Percentiles rank a stretch among this genome's conserved stretches.
These are phyloP conservation scores for Tanacetum coccineum DNA, from an alignment of 129 eudicot species.

Conservation along the genomic window DNA sequence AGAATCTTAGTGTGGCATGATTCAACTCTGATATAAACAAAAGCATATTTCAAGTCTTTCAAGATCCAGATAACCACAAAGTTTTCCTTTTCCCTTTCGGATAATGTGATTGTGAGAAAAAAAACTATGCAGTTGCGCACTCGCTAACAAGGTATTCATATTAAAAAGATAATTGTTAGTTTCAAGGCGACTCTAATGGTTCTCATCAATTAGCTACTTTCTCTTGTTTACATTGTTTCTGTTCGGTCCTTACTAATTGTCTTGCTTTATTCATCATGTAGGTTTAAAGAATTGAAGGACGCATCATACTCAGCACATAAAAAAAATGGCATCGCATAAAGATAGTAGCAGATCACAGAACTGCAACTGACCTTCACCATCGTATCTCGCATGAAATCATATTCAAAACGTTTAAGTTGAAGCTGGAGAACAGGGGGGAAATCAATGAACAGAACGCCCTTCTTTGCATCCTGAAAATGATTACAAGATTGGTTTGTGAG, in stretches of 20 bases:
- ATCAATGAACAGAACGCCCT: conserved; percentile 90
- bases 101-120: conserved; percentile 3
- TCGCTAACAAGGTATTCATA: neutral
- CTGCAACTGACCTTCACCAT: conserved; percentile 84
- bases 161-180: neutral
- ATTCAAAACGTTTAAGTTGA: conserved; percentile 90
- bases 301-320: conserved; percentile 11
- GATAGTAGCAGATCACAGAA: neutral
- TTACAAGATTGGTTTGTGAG: conserved; percentile 13
- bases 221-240: conserved; percentile 6
- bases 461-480: conserved; percentile 82
- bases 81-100: neutral
- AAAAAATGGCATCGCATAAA: conserved; percentile 6
- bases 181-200: conserved; percentile 5
- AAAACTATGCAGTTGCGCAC: neutral
- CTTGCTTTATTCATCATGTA: neutral
- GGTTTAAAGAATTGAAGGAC: neutral
- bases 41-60: too few relatives aligned
- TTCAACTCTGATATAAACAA: too few relatives aligned
- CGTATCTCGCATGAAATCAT: conserved; percentile 91
- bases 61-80: too few relatives aligned
- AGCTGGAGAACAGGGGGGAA: conserved; percentile 99
- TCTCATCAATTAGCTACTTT: neutral
- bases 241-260: neutral
- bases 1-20: too few relatives aligned